phyloP scores from a whole-genome alignment of 345 rosid genomes.

The Citrus medica region DNA sequence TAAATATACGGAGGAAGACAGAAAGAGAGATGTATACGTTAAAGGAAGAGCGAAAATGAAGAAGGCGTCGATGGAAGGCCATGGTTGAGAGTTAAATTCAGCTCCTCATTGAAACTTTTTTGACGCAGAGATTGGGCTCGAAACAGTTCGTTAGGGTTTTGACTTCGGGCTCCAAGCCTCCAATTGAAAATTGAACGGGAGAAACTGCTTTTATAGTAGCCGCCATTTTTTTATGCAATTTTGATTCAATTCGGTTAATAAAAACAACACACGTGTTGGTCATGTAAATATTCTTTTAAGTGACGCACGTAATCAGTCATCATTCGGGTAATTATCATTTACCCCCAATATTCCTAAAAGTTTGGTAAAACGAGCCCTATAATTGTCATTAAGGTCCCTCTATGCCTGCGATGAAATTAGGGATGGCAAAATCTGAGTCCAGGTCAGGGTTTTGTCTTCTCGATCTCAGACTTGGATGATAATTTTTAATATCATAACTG shows the following conservation, averaged over 20 bases:
- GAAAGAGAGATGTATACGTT: slow-evolving; percentile 6
- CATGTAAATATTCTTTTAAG: not conserved
- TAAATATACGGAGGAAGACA: not conserved
- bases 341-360: not conserved
- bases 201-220: not conserved
- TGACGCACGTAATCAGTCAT: not conserved
- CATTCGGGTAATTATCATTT: not conserved
- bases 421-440: accelerated
- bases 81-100: slow-evolving; percentile 17
- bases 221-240: not conserved
- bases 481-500: accelerated
- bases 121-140: not conserved
- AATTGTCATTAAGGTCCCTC: too few relatives aligned
- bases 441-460: too few relatives aligned
- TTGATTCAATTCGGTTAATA: not conserved
- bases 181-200: not conserved
- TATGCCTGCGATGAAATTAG: too few relatives aligned
- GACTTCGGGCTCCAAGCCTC: not conserved
- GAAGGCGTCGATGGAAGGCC: slow-evolving; percentile 36
- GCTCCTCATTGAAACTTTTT: not conserved
- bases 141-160: not conserved
- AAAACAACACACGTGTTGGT: too few relatives aligned
- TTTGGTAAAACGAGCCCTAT: too few relatives aligned
- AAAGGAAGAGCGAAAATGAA: slow-evolving; percentile 25
- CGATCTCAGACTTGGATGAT: accelerated